phyloP scores from a whole-genome alignment of 148 eudicot species.

The Nepenthes mirabilis region DNA sequence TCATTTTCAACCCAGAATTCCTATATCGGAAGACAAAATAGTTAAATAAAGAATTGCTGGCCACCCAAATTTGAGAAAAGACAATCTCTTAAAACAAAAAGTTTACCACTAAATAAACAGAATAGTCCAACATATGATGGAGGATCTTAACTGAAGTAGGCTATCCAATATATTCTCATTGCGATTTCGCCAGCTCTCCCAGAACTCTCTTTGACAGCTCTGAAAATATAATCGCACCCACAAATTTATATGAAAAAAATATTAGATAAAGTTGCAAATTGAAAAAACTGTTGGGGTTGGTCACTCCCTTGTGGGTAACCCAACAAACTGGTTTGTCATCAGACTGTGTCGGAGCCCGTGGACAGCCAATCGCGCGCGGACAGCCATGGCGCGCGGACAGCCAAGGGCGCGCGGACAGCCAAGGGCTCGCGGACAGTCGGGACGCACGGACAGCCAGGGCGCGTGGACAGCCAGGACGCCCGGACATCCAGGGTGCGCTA shows the following conservation, averaged over 20 bases:
- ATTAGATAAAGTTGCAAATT: background rate
- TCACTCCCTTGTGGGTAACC: too few species aligned
- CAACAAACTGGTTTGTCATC: too few species aligned
- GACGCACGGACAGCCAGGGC: too few species aligned
- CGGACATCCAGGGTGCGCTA: too few species aligned
- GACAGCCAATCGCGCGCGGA: too few species aligned
- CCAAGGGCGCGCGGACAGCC: too few species aligned
- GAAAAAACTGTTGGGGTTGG: too few species aligned
- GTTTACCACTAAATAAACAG: background rate
- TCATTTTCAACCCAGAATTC: slow-evolving; percentile 42
- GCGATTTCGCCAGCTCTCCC: slow-evolving; percentile 25
- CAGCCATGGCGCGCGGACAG: too few species aligned
- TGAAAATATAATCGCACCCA: background rate
- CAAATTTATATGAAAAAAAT: background rate
- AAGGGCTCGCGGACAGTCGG: too few species aligned
- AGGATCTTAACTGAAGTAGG: slow-evolving; percentile 26
- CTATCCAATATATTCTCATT: slow-evolving; percentile 28
- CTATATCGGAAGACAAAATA: slow-evolving; percentile 6
- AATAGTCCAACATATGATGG: slow-evolving; percentile 30
- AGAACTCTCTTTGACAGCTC: slow-evolving; percentile 31
- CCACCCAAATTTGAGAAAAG: background rate
- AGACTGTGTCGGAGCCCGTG: too few species aligned
- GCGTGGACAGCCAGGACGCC: too few species aligned
- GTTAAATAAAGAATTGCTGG: background rate
- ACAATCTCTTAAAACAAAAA: background rate